These are phyloP conservation scores for Solanum tacnaense DNA, from an alignment of 257 asterid species.

Conservation along the genomic window DNA sequence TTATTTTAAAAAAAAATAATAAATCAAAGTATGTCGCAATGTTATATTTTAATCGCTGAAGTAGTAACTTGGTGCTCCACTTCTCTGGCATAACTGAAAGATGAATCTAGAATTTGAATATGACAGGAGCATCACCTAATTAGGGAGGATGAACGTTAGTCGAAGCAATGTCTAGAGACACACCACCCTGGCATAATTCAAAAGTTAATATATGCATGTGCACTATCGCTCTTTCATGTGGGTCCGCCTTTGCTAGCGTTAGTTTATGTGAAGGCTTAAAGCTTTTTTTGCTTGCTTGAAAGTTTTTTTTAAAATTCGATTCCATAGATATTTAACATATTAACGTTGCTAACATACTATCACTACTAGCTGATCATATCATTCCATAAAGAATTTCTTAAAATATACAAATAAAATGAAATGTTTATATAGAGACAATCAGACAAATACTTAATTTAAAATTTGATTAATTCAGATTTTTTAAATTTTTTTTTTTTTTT, in stretches of 20 bases:
- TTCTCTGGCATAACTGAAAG: neutral
- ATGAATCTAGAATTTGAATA: too few relatives aligned
- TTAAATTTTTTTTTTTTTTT: too few relatives aligned
- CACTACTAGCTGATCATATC: neutral
- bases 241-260: too few relatives aligned
- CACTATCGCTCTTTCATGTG: neutral
- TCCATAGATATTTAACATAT: too few relatives aligned
- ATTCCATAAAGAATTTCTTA: neutral
- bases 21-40: neutral
- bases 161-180: neutral
- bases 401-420: neutral
- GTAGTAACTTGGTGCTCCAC: neutral
- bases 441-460: neutral
- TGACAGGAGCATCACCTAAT: neutral
- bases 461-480: too few relatives aligned
- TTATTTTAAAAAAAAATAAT: too few relatives aligned
- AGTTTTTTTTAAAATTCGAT: rapidly evolving
- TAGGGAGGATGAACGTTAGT: neutral
- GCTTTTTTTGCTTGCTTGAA: too few relatives aligned
- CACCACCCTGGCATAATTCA: neutral
- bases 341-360: too few relatives aligned
- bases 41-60: neutral
- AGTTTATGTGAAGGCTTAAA: neutral
- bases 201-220: neutral
- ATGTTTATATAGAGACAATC: neutral